Base-by-base conservation (phyloP, 345 rosid species). In the Citrus trifoliata region DNA sequence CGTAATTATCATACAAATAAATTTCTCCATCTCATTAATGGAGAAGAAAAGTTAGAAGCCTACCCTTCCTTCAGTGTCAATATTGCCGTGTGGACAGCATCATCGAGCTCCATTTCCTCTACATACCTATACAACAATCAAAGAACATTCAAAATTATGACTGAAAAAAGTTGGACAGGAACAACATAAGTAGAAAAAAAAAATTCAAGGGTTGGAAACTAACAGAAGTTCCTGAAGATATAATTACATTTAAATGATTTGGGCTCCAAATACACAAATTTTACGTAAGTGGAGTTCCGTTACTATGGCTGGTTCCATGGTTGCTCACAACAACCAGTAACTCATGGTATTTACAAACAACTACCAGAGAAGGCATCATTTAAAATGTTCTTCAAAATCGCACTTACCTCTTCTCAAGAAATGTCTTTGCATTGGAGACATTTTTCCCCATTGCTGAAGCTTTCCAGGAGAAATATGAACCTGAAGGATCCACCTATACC, bases 381-480 rank as follows among this genome's bases (percentile, higher is more conserved):
- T n/a, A 10, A 76, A 38, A 25, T 24, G 18, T 56, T 35, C 18
- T 56, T 55, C 10, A 33, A 7, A 30, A 76, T 25, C 3, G 62
- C 37, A 9, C 30, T 78, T 73, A 93, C 98, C 98, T 92, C 88
- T 95, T 95, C 86, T 95, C 98, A 72, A 95, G 97, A 84, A 93
- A 92, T 61, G 97, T 90, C 82, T 93, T 95, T 48, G 98, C 98
- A 85, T 95, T 95, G 8, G 97, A 93, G 40, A 95, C 97, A 81
- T 95, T 95, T 78, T 95, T 95, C 63, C 98, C 98, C 98, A 95
- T 93, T 64, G 98, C 98, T 22, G 97, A 95, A 67, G 98, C 98
- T 85, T 95, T 95, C 98, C 98, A 95, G 4, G 98, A 95, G 88
- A 95, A 95, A 84, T 95, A 95, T 25, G 98, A 95, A 80, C 98